Conservation (phyloP, 2,329 filamentous ascomycete species). For the Fusarium citri region DNA sequence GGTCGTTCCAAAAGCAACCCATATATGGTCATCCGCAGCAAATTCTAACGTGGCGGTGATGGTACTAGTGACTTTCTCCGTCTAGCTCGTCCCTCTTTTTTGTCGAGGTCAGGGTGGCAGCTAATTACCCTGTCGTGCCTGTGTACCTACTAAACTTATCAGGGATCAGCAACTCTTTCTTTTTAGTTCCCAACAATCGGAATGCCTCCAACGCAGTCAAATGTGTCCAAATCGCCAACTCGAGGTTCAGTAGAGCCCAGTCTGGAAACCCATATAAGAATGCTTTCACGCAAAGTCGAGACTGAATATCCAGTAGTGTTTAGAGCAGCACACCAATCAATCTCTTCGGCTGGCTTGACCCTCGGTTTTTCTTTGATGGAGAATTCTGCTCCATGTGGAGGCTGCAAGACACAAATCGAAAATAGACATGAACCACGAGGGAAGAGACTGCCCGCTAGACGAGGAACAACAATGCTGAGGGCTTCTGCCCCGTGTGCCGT, state of each 20-base stretch:
- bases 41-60: neutral
- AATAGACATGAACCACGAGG: constrained; percentile 22
- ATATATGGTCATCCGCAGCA: neutral
- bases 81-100: neutral
- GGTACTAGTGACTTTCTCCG: neutral
- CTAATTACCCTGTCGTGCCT: neutral
- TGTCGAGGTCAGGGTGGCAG: constrained; percentile 6
- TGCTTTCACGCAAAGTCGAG: constrained; percentile 20
- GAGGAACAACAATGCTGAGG: constrained; percentile 24
- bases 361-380: constrained; percentile 24
- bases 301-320: neutral
- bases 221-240: neutral
- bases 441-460: constrained; percentile 10
- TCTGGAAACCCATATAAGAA: constrained; percentile 16
- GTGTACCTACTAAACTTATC: neutral
- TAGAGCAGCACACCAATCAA: constrained; percentile 33
- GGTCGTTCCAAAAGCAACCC: neutral
- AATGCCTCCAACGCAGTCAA: neutral
- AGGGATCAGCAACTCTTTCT: constrained; percentile 14
- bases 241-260: constrained; percentile 19
- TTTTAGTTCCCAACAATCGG: constrained; percentile 14
- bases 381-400: constrained; percentile 30
- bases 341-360: neutral
- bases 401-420: constrained; percentile 30
- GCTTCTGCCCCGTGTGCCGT: constrained; percentile 19